Evolutionary conservation across 495 filamentous ascomycete genomes (phyloP), one percentile per base, ranked within the genome.

Genomic region (Talaromyces ruber): DNA sequence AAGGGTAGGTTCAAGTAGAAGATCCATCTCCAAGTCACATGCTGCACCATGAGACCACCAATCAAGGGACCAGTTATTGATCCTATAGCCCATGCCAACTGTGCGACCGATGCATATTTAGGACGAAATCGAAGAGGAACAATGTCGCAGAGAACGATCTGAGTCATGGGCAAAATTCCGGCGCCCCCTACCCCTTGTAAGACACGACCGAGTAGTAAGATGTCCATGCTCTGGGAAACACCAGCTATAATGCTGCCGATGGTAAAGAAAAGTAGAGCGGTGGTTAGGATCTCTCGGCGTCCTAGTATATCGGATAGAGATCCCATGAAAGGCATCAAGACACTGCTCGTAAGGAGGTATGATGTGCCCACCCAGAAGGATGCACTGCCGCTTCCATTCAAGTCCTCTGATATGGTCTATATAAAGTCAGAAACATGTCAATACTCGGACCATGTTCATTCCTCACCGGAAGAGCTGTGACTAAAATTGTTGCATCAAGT

Each of bases 341-440:
- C 80, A 14, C 79, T 74, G 30, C 70, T 73, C 3, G 75, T 65
- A 9, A 83, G 70, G 12, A 83, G 76, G 52, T 83, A 86, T 0
- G 81, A 76, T 1, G 81, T 83, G 2, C 81, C 80, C 0, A 76
- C 72, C 83, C 81, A 84, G 63, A 84, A 84, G 11, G 80, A 74
- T n/a, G 79, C 68, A 11, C 70, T 81, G 2, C 80, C 66, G 11
- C 64, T 72, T 0, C 79, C 81, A 7, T 79, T 60, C 6, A 85
- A 68, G 53, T 75, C 74, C 1, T 63, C 47, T 6, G 78, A 67
- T 22, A 84, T 72, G n/a, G 64, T 65, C 74, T 76, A 30, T 28
- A 11, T 22, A n/a, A 25, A 28, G 34, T 47, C 34, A 62, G 52
- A 50, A 32, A 58, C 21, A 37, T 47, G 26, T 39, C 1, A 18